A percentile compares a stretch with the other conserved stretches of the same genome.
These are phyloP conservation scores for Phytomonas serpens DNA, from an alignment of 208 protist genomes.

Conservation along the genomic window DNA sequence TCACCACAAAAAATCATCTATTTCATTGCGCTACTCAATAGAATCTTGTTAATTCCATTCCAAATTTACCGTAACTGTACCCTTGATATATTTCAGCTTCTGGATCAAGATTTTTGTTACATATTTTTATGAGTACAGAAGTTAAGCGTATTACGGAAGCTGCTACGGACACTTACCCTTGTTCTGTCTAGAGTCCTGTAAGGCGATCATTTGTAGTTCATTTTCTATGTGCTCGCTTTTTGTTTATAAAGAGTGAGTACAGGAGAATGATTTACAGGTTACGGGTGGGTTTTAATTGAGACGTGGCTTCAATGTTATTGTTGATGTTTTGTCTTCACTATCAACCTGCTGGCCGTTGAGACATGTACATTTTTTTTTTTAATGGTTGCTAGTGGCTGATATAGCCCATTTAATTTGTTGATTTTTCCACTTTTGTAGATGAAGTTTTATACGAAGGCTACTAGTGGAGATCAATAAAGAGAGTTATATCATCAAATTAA, in stretches of 20 bases:
- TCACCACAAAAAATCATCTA: conserved; percentile 60
- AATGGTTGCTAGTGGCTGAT: too few relatives aligned
- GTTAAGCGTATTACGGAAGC: neutral
- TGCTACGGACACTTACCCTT: neutral
- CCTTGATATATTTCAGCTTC: conserved; percentile 34
- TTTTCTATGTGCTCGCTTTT: neutral
- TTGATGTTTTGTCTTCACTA: neutral
- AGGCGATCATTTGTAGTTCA: neutral
- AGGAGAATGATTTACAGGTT: neutral
- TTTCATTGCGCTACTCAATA: conserved; percentile 53
- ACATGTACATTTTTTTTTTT: too few relatives aligned
- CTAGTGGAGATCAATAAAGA: too few relatives aligned
- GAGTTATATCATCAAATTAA: too few relatives aligned
- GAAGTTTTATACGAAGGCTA: too few relatives aligned
- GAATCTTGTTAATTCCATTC: conserved; percentile 53
- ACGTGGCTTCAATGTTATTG: neutral
- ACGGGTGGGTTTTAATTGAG: neutral
- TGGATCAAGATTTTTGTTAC: conserved; percentile 39
- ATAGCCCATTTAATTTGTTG: too few relatives aligned
- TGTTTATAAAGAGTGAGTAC: neutral
- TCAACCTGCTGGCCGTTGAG: too few relatives aligned
- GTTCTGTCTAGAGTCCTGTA: neutral
- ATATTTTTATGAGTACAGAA: neutral
- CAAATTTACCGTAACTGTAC: conserved; percentile 45
- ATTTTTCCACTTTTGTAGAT: too few relatives aligned